Percentiles rank a stretch among this genome's conserved stretches.
These are phyloP conservation scores for Rhododendron vialii DNA, from an alignment of 148 eudicot genomes.

Conservation along the genomic window DNA sequence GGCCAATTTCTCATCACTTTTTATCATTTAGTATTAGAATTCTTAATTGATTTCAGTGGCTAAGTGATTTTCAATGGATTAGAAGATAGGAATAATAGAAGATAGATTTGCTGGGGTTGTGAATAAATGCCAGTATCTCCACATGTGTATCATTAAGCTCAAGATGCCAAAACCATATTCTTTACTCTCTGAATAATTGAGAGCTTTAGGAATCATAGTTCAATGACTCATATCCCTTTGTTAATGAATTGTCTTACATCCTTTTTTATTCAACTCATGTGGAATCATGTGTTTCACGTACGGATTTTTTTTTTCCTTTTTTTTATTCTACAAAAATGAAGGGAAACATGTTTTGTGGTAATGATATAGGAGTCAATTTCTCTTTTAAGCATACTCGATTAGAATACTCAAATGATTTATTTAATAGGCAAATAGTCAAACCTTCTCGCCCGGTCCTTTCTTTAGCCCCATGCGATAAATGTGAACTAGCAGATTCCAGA, in stretches of 20 bases:
- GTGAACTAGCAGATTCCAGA: neutral
- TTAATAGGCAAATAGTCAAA: neutral
- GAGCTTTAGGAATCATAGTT: neutral
- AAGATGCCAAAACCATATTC: conserved; percentile 6
- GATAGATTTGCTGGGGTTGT: neutral
- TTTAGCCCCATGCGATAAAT: neutral
- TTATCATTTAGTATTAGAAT: neutral
- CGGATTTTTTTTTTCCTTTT: neutral
- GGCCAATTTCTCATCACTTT: neutral
- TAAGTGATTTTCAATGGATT: neutral
- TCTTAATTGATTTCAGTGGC: neutral
- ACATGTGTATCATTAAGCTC: neutral
- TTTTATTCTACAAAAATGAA: neutral
- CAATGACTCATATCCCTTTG: neutral
- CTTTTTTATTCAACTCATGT: neutral
- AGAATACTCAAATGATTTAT: neutral
- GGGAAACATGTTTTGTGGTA: neutral
- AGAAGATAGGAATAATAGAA: neutral
- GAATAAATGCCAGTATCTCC: conserved; percentile 5
- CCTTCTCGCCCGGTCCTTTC: neutral
- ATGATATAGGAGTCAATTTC: neutral
- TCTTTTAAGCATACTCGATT: neutral
- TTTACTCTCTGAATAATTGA: neutral
- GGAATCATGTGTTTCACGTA: neutral
- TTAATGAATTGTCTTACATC: neutral